Base-by-base conservation (phyloP, 306 rosid genomes). In the Sindora glabra region DNA sequence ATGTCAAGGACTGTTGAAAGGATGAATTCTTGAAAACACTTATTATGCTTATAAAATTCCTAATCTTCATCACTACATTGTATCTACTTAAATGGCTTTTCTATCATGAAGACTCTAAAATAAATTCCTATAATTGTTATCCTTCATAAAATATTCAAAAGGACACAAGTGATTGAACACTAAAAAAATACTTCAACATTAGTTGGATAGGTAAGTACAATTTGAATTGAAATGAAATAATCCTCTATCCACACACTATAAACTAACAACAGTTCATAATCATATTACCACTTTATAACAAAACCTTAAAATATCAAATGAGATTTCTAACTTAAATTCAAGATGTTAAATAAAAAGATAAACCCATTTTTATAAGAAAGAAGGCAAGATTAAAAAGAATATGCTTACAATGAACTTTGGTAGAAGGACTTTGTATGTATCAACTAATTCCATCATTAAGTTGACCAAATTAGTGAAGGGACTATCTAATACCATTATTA, bases 321-420 rank as follows among this genome's bases (percentile, higher is more conserved):
- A 18, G 18, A 66, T 33, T 1, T 32, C 8, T 26, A 40, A 38
- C 51, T 29, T 13, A 52, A 44, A 50, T 12, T 34, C 58, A 25
- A 23, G 50, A n/a, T 21, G 34, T 8, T 15, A 24, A 8, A n/a
- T n/a, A n/a, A n/a, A n/a, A n/a, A 22, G 21, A 18, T 26, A 59
- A 41, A 44, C 57, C 45, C 45, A 12, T 27, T 45, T 37, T 48
- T 30, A 25, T 19, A 14, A 10, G 24, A 51, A 60, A n/a, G 30
- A 29, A 30, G 4, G 56, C 42, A 5, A n/a, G 36, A 8, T 6
- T 2, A 46, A 14, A 10, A 45, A 57, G 23, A 19, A 41, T 73
- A n/a, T n/a, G n/a, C 99, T 89, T 64, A 92, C 99, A 3, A 96
- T 89, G 85, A 89, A 92, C 75, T 89, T 92, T 3, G 99, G 99